phyloP scores from a whole-genome alignment of 495 filamentous ascomycete species.

The Penicillium flavigenum region DNA sequence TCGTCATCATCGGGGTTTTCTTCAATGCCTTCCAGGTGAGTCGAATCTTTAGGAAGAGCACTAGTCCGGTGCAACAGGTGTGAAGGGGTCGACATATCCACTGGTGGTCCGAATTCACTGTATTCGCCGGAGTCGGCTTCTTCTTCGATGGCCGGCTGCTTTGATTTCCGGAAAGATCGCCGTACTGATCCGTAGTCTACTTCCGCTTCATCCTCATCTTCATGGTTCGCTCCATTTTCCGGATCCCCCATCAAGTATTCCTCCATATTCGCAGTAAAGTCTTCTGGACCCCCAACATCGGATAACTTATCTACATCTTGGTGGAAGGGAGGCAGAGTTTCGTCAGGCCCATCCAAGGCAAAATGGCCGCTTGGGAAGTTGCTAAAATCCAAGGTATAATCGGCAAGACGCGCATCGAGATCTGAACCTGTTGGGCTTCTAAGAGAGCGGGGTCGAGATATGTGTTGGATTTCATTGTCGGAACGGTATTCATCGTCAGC shows the following conservation, averaged over 20 bases:
- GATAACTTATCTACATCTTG: conserved; percentile 34
- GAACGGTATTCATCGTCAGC: conserved; percentile 16
- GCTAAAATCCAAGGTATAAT: conserved; percentile 50
- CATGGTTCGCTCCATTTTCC: conserved; percentile 14
- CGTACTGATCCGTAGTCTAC: conserved; percentile 19
- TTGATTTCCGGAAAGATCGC: conserved; percentile 20
- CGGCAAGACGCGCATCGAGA: conserved; percentile 45
- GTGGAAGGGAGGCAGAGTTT: conserved; percentile 26
- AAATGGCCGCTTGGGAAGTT: conserved; percentile 43
- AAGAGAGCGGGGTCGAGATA: conserved; percentile 26
- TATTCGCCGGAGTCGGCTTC: conserved; percentile 40
- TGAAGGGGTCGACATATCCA: conserved; percentile 51
- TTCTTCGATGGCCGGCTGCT: conserved; percentile 37
- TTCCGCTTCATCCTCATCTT: conserved; percentile 20
- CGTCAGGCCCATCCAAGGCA: conserved; percentile 31
- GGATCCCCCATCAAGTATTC: conserved; percentile 47
- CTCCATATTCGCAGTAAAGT: conserved; percentile 53
- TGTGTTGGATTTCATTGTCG: conserved; percentile 21
- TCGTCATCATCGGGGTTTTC: conserved; percentile 37
- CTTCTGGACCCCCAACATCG: conserved; percentile 52
- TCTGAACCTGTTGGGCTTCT: conserved; percentile 31
- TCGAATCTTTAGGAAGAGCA: conserved; percentile 33
- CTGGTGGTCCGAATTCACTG: conserved; percentile 48
- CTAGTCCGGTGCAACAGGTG: conserved; percentile 39
- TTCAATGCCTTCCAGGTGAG: conserved; percentile 45